A percentile compares a stretch with the other conserved stretches of the same genome.
These are phyloP conservation scores for Microsporum ferrugineum DNA, from an alignment of 2,329 filamentous ascomycete species.

Conservation along the genomic window DNA sequence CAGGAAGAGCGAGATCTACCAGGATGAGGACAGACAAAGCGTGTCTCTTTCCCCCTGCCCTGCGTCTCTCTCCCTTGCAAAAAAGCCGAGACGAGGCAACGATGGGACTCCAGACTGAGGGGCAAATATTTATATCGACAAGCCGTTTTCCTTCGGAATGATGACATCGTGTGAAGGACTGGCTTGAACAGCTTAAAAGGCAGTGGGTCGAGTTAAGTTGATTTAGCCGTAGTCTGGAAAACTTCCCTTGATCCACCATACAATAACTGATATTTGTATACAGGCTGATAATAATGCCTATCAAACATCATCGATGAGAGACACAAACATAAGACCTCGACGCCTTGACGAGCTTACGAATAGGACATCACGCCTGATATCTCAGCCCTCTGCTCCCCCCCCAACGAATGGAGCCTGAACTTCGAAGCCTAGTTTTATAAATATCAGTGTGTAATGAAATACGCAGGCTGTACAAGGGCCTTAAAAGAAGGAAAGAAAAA, in stretches of 20 bases:
- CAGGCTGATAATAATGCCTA: neutral
- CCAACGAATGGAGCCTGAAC: neutral
- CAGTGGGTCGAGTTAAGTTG: neutral
- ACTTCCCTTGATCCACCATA: slow-evolving; percentile 1
- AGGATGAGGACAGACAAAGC: neutral
- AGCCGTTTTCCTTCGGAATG: neutral
- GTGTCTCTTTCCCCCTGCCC: neutral
- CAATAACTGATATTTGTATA: neutral
- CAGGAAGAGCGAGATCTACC: neutral
- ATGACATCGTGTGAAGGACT: neutral
- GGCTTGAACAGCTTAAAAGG: neutral
- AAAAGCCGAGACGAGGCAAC: neutral
- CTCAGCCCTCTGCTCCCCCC: neutral
- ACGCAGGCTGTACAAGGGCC: neutral
- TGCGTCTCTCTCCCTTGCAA: neutral
- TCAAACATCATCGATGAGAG: neutral
- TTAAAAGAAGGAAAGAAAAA: neutral
- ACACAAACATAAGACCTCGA: neutral
- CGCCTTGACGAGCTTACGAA: neutral
- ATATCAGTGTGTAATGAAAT: neutral
- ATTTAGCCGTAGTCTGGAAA: slow-evolving; percentile 1
- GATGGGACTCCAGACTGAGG: neutral
- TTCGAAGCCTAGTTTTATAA: neutral
- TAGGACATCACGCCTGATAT: neutral
- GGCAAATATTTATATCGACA: neutral